Evolutionary conservation across 2,329 filamentous ascomycete species (phyloP).

Genomic region (Fusarium ramigenum): DNA sequence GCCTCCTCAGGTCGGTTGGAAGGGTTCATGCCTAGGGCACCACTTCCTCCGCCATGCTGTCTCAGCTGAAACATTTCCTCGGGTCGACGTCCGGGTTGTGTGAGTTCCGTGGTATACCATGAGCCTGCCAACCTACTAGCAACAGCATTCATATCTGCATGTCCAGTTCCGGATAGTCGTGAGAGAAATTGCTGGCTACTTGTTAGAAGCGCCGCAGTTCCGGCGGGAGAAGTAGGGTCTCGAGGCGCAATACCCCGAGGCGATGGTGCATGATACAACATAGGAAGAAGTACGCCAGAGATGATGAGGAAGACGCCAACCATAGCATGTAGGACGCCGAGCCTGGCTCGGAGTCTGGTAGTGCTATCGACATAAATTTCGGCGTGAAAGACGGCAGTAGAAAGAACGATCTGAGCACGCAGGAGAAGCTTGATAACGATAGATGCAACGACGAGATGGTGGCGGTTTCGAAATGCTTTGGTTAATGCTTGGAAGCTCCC

Average conservation of each 20-base stretch:
- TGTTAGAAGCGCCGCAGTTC: conserved; percentile 39
- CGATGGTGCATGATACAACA: conserved; percentile 42
- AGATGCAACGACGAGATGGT: conserved; percentile 41
- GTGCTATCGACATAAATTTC: conserved; percentile 33
- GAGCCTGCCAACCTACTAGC: conserved; percentile 37
- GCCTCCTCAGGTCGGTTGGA: conserved; percentile 15
- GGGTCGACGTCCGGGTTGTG: conserved; percentile 33
- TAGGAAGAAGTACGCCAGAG: conserved; percentile 32
- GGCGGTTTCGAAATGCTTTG: conserved; percentile 36
- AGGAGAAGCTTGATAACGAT: conserved; percentile 38
- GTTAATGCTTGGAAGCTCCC: conserved; percentile 34
- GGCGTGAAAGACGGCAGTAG: conserved; percentile 40
- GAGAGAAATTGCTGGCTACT: conserved; percentile 40
- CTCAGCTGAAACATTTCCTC: conserved; percentile 41
- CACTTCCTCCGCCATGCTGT: conserved; percentile 36
- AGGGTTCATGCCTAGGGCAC: conserved; percentile 17
- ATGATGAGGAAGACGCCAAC: conserved; percentile 36
- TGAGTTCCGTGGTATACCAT: conserved; percentile 43
- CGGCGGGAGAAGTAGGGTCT: conserved; percentile 42
- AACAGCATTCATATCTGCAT: conserved; percentile 36
- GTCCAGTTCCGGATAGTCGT: conserved; percentile 38
- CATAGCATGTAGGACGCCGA: conserved; percentile 38
- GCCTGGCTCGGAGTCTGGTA: conserved; percentile 28
- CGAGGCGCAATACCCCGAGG: conserved; percentile 42
- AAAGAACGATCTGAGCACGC: conserved; percentile 40